Evolutionary conservation across 768 basidiomycete species (phyloP).

Genomic region (Sutorius australiensis): DNA sequence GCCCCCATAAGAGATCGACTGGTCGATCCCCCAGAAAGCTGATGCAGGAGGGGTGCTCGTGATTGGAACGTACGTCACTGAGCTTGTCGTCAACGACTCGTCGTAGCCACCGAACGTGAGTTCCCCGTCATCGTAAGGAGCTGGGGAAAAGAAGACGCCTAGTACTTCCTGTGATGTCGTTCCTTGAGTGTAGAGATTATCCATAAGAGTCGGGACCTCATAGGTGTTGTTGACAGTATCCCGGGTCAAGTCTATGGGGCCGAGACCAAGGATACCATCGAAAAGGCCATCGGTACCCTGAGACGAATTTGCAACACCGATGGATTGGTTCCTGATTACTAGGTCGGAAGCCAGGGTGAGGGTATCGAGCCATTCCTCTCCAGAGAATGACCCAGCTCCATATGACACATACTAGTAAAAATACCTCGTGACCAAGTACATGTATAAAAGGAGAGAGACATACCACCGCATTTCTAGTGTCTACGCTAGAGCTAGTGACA

Average conservation of each 20-base stretch:
- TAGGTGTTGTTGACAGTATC: slow-evolving; percentile 15
- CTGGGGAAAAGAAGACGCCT: slow-evolving; percentile 32
- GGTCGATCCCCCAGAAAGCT: slow-evolving; percentile 32
- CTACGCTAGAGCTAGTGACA: slow-evolving; percentile 11
- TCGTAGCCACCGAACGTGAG: slow-evolving; percentile 30
- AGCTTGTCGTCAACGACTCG: slow-evolving; percentile 12
- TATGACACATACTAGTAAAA: not conserved
- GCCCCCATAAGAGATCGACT: slow-evolving; percentile 27
- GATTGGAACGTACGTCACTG: slow-evolving; percentile 24
- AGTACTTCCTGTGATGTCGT: slow-evolving; percentile 27
- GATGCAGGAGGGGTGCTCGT: slow-evolving; percentile 25
- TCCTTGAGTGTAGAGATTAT: slow-evolving; percentile 32
- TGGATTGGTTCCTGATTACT: slow-evolving; percentile 27
- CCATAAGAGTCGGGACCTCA: slow-evolving; percentile 33
- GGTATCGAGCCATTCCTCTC: slow-evolving; percentile 18
- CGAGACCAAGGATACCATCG: slow-evolving; percentile 40
- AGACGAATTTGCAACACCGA: slow-evolving; percentile 32
- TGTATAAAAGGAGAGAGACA: not conserved
- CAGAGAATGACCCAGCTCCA: slow-evolving; percentile 3
- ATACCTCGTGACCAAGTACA: slow-evolving; percentile 3
- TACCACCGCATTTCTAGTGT: slow-evolving; percentile 21
- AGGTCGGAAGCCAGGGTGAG: slow-evolving; percentile 7
- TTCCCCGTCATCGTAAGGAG: slow-evolving; percentile 18
- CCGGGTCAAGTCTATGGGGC: slow-evolving; percentile 34
- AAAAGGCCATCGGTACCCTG: slow-evolving; percentile 31